Base-by-base conservation (phyloP, 164 flowering plant genomes). In the Brasenia schreberi region DNA sequence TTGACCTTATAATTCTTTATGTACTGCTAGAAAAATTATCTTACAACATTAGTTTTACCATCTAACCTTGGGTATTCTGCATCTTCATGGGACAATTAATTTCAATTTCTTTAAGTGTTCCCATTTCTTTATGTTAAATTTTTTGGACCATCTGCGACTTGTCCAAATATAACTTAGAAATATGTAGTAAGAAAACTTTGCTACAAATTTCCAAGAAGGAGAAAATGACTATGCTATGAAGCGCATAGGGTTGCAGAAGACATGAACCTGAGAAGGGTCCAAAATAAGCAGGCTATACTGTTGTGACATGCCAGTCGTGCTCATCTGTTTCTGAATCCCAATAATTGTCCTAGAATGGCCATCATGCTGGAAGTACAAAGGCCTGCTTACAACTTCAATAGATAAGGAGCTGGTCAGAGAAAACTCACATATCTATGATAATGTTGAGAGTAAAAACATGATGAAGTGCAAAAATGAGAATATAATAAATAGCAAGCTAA, bases 321-420 rank as follows among this genome's bases (percentile, higher is more conserved):
- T 77, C 69, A 67, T 78, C 71, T 72, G 88, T 62, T 67, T 76
- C 77, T 92, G 96, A 75, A 92, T 83, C 61, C 98, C 98, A 58
- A 90, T 78, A 67, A 92, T 88, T 53, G 96, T 92, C 78, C 97
- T 82, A 64, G 98, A 90, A 71, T 90, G 98, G 49, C 98, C 98
- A 70, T 85, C 79, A 74, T 92, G 97, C 74, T 90, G 97, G 70
- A 92, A 92, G 75, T 88, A 92, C 79, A 92, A 81, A 53, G 96
- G 97, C 83, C 96, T 92, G 85, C 67, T 19, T 67, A 59, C 42
- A 45, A 59, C 16, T 73, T 66, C 19, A 69, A 65, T 42, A 16
- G 59, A 43, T 56, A 62, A 43, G 12, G 39, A 33, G 39, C 39
- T 33, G 10, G 10, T 49, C 56, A 49, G 56, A 49, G 16, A 49